These are phyloP conservation scores for Clarireedia homoeocarpa DNA, from an alignment of 2,329 filamentous ascomycete genomes.

Conservation along the genomic window DNA sequence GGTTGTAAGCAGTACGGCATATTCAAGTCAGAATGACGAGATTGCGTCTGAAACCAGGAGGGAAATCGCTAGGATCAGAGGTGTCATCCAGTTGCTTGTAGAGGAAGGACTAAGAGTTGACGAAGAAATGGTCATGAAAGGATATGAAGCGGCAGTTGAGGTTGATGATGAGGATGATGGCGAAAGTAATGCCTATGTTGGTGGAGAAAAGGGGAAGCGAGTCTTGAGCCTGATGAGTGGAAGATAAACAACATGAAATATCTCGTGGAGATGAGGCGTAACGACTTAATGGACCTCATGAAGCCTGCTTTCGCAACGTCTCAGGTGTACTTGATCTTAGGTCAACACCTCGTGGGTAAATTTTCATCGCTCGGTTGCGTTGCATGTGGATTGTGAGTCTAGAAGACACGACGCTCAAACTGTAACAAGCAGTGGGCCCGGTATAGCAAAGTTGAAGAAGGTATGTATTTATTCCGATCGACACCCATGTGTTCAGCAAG, in stretches of 20 bases:
- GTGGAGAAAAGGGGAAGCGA: slow-evolving; percentile 34
- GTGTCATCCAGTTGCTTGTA: slow-evolving; percentile 75
- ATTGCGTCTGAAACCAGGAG: slow-evolving; percentile 70
- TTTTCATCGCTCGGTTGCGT: too few relatives aligned
- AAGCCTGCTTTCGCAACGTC: too few relatives aligned
- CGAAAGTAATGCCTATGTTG: slow-evolving; percentile 52
- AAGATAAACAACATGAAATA: slow-evolving; percentile 8
- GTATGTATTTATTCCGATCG: too few relatives aligned
- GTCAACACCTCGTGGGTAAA: too few relatives aligned
- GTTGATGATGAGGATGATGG: slow-evolving; percentile 51
- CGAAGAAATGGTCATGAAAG: slow-evolving; percentile 76
- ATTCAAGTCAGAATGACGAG: slow-evolving; percentile 89
- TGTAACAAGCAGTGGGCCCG: too few relatives aligned
- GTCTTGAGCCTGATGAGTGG: slow-evolving; percentile 27
- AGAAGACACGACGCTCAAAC: too few relatives aligned
- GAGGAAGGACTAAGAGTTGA: slow-evolving; percentile 79
- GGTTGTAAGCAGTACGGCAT: slow-evolving; percentile 74
- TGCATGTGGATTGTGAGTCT: too few relatives aligned
- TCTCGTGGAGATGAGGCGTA: neutral
- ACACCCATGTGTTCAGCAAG: too few relatives aligned
- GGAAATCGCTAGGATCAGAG: slow-evolving; percentile 79
- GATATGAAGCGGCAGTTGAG: slow-evolving; percentile 76
- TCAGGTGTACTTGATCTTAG: too few relatives aligned
- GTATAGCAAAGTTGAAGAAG: too few relatives aligned
- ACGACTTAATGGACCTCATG: too few relatives aligned